Evolutionary conservation across 257 asterid species (phyloP).

Genomic region (Solanum rostratum): DNA sequence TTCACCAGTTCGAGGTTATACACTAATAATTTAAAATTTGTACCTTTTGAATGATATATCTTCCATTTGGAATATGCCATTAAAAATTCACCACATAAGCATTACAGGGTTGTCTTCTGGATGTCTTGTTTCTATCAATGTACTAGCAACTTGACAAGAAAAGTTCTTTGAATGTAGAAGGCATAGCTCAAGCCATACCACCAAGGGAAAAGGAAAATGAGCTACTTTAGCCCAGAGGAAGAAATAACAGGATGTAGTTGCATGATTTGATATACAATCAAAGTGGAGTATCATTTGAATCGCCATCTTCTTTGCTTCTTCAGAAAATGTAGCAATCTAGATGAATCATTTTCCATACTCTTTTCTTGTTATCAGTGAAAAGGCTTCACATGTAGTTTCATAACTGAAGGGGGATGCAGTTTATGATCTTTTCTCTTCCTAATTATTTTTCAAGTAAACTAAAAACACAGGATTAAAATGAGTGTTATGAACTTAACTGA

Average conservation of each 20-base stretch:
- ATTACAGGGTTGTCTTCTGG: background rate
- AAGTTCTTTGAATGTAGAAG: background rate
- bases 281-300: background rate
- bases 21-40: background rate
- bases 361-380: background rate
- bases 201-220: background rate
- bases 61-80: background rate
- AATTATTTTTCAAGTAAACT: background rate
- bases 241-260: background rate
- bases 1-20: background rate
- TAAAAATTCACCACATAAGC: background rate
- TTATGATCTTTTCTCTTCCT: background rate
- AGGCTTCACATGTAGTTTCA: background rate
- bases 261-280: background rate
- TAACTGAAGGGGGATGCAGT: background rate
- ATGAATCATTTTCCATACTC: background rate
- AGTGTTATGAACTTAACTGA: background rate
- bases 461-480: background rate
- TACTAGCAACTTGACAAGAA: background rate
- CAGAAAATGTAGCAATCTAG: background rate
- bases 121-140: background rate
- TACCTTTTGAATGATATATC: background rate
- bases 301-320: background rate
- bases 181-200: background rate
- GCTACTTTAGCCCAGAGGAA: background rate